A percentile compares a stretch with the other conserved stretches of the same genome.
Conservation (phyloP, 1,284 basidiomycete species). For the Fistulina hepatica region DNA sequence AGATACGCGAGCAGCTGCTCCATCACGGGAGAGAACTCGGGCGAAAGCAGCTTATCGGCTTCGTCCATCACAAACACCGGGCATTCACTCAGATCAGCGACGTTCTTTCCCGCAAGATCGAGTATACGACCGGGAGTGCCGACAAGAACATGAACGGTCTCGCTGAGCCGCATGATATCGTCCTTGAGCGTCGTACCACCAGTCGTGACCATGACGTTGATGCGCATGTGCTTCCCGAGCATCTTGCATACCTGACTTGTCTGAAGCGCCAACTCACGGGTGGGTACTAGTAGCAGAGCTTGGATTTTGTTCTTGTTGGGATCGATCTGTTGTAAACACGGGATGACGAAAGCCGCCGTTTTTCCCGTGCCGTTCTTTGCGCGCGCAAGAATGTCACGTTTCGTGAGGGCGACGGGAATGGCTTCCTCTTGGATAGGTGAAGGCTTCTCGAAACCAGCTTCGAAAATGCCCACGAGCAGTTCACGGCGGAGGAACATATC, state of each 20-base stretch:
- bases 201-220: slow-evolving; percentile 99
- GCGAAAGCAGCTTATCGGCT: slow-evolving; percentile 95
- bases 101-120: slow-evolving; percentile 87
- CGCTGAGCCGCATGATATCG: slow-evolving; percentile 88
- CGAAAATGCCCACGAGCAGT: slow-evolving; percentile 88
- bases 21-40: slow-evolving; percentile 98
- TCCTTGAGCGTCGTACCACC: slow-evolving; percentile 97
- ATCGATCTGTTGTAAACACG: slow-evolving; percentile 90
- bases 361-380: slow-evolving; percentile 90
- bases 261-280: slow-evolving; percentile 90
- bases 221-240: slow-evolving; percentile 89
- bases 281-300: slow-evolving; percentile 88
- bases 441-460: slow-evolving; percentile 94
- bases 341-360: slow-evolving; percentile 98
- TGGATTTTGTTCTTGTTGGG: slow-evolving; percentile 84
- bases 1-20: slow-evolving; percentile 88
- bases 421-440: slow-evolving; percentile 99
- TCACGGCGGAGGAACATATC: slow-evolving; percentile 73
- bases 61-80: slow-evolving; percentile 99
- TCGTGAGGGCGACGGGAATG: slow-evolving; percentile 79
- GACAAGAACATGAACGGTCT: slow-evolving; percentile 91
- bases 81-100: slow-evolving; percentile 92
- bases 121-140: slow-evolving; percentile 96
- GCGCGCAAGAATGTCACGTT: slow-evolving; percentile 86
- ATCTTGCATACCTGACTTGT: slow-evolving; percentile 97